These are phyloP conservation scores for Achlya hypogyna DNA, from an alignment of 352 stramenopile species.

Conservation along the genomic window DNA sequence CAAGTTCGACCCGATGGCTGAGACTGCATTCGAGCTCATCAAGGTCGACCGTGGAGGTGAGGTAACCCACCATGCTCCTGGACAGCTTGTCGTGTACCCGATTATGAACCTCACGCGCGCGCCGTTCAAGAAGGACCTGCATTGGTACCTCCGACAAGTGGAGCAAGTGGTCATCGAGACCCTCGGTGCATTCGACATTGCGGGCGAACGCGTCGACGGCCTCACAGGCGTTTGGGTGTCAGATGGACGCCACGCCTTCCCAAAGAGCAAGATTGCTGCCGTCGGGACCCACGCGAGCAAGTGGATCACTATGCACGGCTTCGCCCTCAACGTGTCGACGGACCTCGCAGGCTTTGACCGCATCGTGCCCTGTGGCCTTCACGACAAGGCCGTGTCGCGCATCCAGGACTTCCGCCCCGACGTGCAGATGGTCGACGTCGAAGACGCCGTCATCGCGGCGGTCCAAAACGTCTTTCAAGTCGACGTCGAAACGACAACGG, in stretches of 20 bases:
- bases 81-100: slow-evolving; percentile 97
- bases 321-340: slow-evolving; percentile 94
- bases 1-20: slow-evolving; percentile 56
- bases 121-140: slow-evolving; percentile 91
- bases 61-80: slow-evolving; percentile 97
- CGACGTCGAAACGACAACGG: slow-evolving; percentile 27
- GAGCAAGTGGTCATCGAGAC: slow-evolving; percentile 94
- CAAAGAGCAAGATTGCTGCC: slow-evolving; percentile 92
- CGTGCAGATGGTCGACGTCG: slow-evolving; percentile 46
- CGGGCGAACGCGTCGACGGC: slow-evolving; percentile 84
- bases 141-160: slow-evolving; percentile 95
- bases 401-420: slow-evolving; percentile 47
- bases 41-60: slow-evolving; percentile 97
- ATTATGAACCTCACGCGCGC: slow-evolving; percentile 88
- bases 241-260: slow-evolving; percentile 31
- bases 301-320: slow-evolving; percentile 98
- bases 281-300: slow-evolving; percentile 91
- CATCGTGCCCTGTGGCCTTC: slow-evolving; percentile 97
- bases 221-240: slow-evolving; percentile 96
- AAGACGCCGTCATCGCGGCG: slow-evolving; percentile 52
- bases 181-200: slow-evolving; percentile 78
- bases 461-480: slow-evolving; percentile 63
- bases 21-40: slow-evolving; percentile 80
- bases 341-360: slow-evolving; percentile 90
- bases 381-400: slow-evolving; percentile 79